Percentiles rank a stretch among this genome's conserved stretches.
Conservation (phyloP, 2,329 filamentous ascomycete species). For the Cladorrhinum sp. region DNA sequence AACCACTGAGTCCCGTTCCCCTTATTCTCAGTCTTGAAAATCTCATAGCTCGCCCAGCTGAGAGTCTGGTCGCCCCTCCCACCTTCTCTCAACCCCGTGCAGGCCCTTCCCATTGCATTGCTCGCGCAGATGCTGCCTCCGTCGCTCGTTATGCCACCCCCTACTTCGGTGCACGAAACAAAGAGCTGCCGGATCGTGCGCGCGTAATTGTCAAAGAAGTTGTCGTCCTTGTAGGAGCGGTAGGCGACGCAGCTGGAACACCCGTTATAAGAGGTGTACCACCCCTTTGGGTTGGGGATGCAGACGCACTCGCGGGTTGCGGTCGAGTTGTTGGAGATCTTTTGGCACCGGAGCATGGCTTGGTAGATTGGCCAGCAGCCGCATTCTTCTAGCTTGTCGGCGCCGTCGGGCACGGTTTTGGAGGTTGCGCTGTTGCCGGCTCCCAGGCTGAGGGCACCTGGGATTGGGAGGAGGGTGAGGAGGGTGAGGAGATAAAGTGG, state of each 20-base stretch:
- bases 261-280: conserved; percentile 14
- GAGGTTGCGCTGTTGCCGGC: background rate
- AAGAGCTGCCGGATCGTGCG: conserved; percentile 15
- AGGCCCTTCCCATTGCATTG: conserved; percentile 9
- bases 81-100: conserved; percentile 6
- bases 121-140: conserved; percentile 18
- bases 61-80: background rate
- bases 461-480: background rate
- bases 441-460: background rate
- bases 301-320: conserved; percentile 10
- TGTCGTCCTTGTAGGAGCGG: conserved; percentile 5
- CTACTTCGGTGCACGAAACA: conserved; percentile 14
- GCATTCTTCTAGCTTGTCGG: conserved; percentile 17
- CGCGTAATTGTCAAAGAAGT: conserved; percentile 20
- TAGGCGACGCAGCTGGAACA: conserved; percentile 13
- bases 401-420: conserved; percentile 9
- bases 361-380: conserved; percentile 19
- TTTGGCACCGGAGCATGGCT: conserved; percentile 14
- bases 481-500: background rate
- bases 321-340: background rate
- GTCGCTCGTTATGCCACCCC: conserved; percentile 8
- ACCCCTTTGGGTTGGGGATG: conserved; percentile 17
- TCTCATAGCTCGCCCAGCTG: conserved; percentile 17
- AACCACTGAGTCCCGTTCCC: conserved; percentile 14
- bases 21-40: background rate